A percentile compares a stretch with the other conserved stretches of the same genome.
Conservation (phyloP, 306 rosid species). For the Senna tora region DNA sequence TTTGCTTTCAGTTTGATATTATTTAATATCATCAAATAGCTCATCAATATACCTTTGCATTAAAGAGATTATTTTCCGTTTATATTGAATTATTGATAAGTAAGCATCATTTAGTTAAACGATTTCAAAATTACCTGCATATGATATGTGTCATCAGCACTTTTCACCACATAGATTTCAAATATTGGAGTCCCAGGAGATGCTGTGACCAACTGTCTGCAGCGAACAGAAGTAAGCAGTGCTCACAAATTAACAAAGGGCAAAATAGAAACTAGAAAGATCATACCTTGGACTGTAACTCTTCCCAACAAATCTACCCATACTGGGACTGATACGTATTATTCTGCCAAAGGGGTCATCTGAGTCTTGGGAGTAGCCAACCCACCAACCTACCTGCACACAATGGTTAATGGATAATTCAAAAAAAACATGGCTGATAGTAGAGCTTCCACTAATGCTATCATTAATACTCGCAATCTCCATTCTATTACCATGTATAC, state of each 20-base stretch:
- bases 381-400: constrained; percentile 99
- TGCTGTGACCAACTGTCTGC: constrained; percentile 84
- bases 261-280: constrained; percentile 36
- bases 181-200: constrained; percentile 87
- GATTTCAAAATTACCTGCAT: constrained; percentile 62
- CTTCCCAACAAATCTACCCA: constrained; percentile 86
- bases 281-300: constrained; percentile 75
- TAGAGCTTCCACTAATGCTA: constrained; percentile 4
- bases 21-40: neutral
- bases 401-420: constrained; percentile 31
- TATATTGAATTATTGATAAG: neutral
- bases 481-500: neutral
- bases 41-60: constrained; percentile 9
- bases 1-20: constrained; percentile 6
- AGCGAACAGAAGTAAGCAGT: constrained; percentile 44
- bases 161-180: constrained; percentile 90
- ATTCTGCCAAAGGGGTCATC: constrained; percentile 93
- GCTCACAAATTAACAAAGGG: constrained; percentile 16
- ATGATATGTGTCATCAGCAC: constrained; percentile 61
- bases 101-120: constrained; percentile 22
- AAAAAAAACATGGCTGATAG: constrained; percentile 3
- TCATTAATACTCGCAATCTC: neutral
- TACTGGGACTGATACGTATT: constrained; percentile 78
- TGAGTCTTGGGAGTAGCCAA: constrained; percentile 84
- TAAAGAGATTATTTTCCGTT: neutral